A percentile compares a stretch with the other conserved stretches of the same genome.
Evolutionary conservation across 2,329 filamentous ascomycete genomes (phyloP).

Genomic region (Aspergillus melleus): DNA sequence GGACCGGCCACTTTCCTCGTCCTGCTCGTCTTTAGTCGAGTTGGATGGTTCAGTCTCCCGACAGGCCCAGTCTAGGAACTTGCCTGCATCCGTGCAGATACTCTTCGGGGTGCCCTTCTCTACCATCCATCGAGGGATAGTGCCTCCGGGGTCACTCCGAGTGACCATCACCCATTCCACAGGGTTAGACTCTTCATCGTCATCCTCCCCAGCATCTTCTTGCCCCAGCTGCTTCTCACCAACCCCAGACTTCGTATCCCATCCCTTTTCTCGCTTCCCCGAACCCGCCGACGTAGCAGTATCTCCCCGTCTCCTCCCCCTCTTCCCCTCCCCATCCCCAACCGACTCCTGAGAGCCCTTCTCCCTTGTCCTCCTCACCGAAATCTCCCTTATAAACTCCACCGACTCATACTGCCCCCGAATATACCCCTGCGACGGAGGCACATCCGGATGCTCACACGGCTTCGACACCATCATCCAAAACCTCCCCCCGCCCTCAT

Average conservation of each 20-base stretch:
- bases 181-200: slow-evolving; percentile 58
- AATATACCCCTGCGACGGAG: slow-evolving; percentile 70
- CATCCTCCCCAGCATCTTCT: slow-evolving; percentile 37
- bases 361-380: slow-evolving; percentile 31
- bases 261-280: background rate
- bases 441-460: slow-evolving; percentile 72
- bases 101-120: slow-evolving; percentile 81
- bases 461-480: slow-evolving; percentile 89
- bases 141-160: slow-evolving; percentile 82
- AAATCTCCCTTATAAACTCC: slow-evolving; percentile 84
- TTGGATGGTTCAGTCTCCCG: slow-evolving; percentile 45
- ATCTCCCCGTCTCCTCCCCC: background rate
- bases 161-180: slow-evolving; percentile 95
- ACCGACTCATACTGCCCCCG: slow-evolving; percentile 88
- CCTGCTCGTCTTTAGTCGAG: slow-evolving; percentile 3
- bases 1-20: background rate
- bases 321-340: background rate
- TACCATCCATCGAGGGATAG: slow-evolving; percentile 86
- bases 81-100: slow-evolving; percentile 75
- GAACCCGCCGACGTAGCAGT: background rate
- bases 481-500: slow-evolving; percentile 57
- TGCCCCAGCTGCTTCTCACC: background rate
- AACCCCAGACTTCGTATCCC: background rate
- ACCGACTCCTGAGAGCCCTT: background rate
- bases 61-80: slow-evolving; percentile 78